Conservation (phyloP, 371 early-diverging fungal genomes). For the Antonospora locustae region DNA sequence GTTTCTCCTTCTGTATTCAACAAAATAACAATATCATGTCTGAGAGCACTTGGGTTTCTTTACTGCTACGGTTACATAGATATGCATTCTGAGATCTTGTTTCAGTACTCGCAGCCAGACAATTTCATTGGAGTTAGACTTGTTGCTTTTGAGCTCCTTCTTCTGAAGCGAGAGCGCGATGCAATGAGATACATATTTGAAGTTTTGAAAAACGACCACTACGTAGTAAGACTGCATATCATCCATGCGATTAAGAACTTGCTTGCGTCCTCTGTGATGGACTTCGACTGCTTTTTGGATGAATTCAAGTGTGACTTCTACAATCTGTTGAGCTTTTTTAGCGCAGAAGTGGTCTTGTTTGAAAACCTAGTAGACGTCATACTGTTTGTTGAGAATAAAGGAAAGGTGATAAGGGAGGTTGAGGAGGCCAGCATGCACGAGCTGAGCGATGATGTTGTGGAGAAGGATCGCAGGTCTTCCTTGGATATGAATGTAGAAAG, state of each 20-base stretch:
- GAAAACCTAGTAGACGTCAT: neutral
- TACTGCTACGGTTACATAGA: conserved; percentile 32
- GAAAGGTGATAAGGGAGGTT: neutral
- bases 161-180: conserved; percentile 10
- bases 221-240: conserved; percentile 16
- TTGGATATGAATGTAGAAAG: neutral
- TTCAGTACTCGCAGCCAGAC: conserved; percentile 23
- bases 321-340: neutral
- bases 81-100: conserved; percentile 29
- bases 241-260: neutral
- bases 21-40: conserved; percentile 36
- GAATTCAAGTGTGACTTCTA: neutral
- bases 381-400: neutral
- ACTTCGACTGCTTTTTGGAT: neutral
- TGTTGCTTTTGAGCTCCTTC: conserved; percentile 48
- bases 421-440: conserved; percentile 9
- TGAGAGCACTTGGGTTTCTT: conserved; percentile 45
- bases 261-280: neutral
- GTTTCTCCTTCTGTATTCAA: conserved; percentile 54
- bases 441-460: conserved; percentile 1
- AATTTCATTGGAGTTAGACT: conserved; percentile 51
- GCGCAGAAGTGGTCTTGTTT: neutral
- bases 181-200: neutral
- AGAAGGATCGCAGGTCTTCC: conserved; percentile 10
- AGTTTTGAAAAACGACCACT: conserved; percentile 4